These are phyloP conservation scores for Psilocybe subaeruginosa DNA, from an alignment of 768 basidiomycete genomes.

Conservation along the genomic window DNA sequence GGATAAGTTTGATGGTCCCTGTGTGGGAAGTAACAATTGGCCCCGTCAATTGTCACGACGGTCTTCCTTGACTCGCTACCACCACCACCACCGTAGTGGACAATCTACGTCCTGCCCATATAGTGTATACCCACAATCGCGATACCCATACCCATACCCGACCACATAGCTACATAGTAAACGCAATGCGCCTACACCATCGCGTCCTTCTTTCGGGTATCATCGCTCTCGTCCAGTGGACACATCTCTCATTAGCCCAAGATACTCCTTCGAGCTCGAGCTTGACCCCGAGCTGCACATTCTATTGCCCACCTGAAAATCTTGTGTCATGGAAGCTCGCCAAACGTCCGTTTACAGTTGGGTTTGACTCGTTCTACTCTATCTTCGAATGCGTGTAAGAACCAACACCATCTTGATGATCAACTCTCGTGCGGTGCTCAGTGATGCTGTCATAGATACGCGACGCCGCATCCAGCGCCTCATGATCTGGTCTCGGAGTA, in stretches of 20 bases:
- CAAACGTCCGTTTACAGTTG: neutral
- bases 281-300: neutral
- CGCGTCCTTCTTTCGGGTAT: neutral
- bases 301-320: constrained; percentile 1
- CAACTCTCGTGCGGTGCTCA: neutral
- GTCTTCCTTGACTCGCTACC: too few relatives aligned
- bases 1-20: too few relatives aligned
- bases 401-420: neutral
- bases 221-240: neutral
- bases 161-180: too few relatives aligned
- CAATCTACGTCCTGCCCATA: too few relatives aligned
- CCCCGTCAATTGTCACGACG: too few relatives aligned
- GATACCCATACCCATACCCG: too few relatives aligned
- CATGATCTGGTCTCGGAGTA: neutral
- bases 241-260: neutral
- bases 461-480: neutral
- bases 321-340: neutral
- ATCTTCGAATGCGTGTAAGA: constrained; percentile 7
- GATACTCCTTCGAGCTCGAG: neutral
- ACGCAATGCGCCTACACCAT: neutral
- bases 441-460: neutral
- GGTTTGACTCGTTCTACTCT: constrained; percentile 1
- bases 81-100: too few relatives aligned
- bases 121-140: too few relatives aligned
- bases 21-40: too few relatives aligned